These are phyloP conservation scores for Aspergillus sp. DNA, from an alignment of 2,329 filamentous ascomycete genomes.

Conservation along the genomic window DNA sequence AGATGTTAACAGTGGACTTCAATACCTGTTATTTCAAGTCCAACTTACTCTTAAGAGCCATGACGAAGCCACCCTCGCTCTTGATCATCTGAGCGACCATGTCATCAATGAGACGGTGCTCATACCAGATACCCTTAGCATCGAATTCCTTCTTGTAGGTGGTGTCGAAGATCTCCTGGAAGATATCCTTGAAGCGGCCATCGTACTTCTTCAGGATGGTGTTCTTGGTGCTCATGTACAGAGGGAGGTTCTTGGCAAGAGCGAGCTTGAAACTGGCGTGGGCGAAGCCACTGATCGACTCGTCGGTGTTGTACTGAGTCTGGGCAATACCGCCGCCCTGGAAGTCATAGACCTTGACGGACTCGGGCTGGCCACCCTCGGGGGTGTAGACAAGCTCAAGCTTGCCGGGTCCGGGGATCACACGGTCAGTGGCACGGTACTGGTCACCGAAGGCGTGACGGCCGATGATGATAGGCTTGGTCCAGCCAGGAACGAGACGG, in stretches of 20 bases:
- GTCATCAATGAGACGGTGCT: constrained; percentile 98
- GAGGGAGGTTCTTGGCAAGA: constrained; percentile 78
- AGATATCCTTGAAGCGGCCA: constrained; percentile 98
- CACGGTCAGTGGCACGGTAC: constrained; percentile 92
- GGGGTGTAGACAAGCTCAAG: constrained; percentile 95
- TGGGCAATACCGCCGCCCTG: constrained; percentile 82
- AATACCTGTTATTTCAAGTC: background rate
- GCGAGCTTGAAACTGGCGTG: constrained; percentile 97
- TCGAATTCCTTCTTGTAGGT: constrained; percentile 88
- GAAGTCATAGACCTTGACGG: constrained; percentile 89
- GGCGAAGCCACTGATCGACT: constrained; percentile 91
- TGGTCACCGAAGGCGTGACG: constrained; percentile 98
- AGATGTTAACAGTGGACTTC: background rate
- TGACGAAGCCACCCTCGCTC: constrained; percentile 92
- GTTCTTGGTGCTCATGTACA: constrained; percentile 99
- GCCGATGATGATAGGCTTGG: constrained; percentile 98
- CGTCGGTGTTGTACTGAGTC: constrained; percentile 97
- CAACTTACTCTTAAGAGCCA: constrained; percentile 89
- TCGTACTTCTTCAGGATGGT: constrained; percentile 99
- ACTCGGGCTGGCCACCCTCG: constrained; percentile 71
- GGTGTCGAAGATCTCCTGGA: constrained; percentile 91
- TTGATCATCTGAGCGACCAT: constrained; percentile 99
- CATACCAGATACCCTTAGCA: constrained; percentile 94
- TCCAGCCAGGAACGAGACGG: constrained; percentile 93
- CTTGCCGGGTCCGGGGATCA: constrained; percentile 79